Conservation (phyloP, 192 early-diverging fungal species). For the Obelidium mucronatum region DNA sequence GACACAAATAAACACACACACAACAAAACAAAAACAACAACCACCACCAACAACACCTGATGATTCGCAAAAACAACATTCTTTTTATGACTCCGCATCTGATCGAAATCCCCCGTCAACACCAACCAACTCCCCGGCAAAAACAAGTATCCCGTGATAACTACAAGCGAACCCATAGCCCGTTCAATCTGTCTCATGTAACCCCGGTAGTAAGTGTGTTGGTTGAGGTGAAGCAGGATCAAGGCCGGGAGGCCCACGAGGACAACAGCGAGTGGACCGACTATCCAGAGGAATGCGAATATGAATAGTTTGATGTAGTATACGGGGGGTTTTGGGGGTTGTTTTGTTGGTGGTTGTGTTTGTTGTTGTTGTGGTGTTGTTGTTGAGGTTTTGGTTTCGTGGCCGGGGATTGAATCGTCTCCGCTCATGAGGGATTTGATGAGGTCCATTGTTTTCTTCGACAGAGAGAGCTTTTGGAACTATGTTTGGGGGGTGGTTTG, state of each 20-base stretch:
- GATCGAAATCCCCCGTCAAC: slow-evolving; percentile 50
- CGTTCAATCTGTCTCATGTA: slow-evolving; percentile 51
- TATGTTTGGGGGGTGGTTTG: no score
- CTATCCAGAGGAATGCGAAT: slow-evolving; percentile 1
- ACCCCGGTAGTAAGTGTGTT: slow-evolving; percentile 37
- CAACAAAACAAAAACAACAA: no score
- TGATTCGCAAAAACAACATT: slow-evolving; percentile 53
- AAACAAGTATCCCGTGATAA: slow-evolving; percentile 45
- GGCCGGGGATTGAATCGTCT: not conserved
- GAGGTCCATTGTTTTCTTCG: slow-evolving; percentile 1
- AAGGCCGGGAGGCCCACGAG: not conserved
- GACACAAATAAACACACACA: no score
- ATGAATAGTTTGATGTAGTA: slow-evolving; percentile 10
- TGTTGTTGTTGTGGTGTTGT: not conserved
- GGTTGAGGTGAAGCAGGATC: slow-evolving; percentile 39
- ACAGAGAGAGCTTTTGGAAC: no score
- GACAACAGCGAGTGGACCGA: not conserved
- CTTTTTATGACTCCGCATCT: slow-evolving; percentile 27
- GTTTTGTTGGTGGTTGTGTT: not conserved
- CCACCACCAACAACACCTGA: no score
- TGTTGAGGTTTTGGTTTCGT: not conserved
- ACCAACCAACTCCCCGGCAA: slow-evolving; percentile 45
- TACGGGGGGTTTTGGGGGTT: not conserved
- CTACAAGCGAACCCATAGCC: slow-evolving; percentile 44
- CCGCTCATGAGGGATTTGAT: not conserved